A percentile compares a stretch with the other conserved stretches of the same genome.
These are phyloP conservation scores for Vitis hybrid DNA, from an alignment of 177 flowering plant genomes.

Conservation along the genomic window DNA sequence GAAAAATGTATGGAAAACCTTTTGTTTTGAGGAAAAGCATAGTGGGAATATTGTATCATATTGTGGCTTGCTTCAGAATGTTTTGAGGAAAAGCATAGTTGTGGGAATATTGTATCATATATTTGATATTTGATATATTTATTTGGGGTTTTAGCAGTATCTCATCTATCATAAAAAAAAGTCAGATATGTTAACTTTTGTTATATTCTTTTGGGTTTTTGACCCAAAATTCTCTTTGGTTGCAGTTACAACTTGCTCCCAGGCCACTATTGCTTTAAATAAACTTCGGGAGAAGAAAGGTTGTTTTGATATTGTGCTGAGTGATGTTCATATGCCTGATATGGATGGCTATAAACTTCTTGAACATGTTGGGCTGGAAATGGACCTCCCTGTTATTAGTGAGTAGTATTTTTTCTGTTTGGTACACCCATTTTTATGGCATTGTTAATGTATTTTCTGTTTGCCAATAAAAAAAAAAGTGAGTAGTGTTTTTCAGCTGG, in stretches of 20 bases:
- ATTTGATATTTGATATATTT: not conserved
- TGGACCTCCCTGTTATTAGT: slow-evolving; percentile 95
- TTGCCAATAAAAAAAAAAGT: too few species aligned
- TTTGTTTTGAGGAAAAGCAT: not conserved
- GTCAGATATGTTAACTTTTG: not conserved
- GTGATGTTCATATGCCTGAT: slow-evolving; percentile 96
- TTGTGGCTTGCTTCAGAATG: not conserved
- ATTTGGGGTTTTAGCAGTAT: not conserved
- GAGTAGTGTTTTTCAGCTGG: too few species aligned
- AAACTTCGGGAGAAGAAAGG: slow-evolving; percentile 73
- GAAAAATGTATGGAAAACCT: not conserved
- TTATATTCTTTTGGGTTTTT: not conserved
- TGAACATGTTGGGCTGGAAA: slow-evolving; percentile 82
- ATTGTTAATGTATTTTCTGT: too few species aligned
- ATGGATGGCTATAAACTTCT: slow-evolving; percentile 91
- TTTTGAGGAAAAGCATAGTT: too few species aligned
- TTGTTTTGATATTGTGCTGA: slow-evolving; percentile 75
- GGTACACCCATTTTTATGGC: not conserved
- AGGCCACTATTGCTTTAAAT: slow-evolving; percentile 68
- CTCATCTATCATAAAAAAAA: not conserved
- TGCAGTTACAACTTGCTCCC: slow-evolving; percentile 78
- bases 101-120: too few species aligned
- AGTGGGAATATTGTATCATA: too few species aligned
- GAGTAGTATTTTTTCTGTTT: slow-evolving; percentile 31
- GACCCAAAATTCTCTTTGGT: not conserved